Conservation (phyloP, 352 stramenopile genomes). For the Blastocystis sp. region DNA sequence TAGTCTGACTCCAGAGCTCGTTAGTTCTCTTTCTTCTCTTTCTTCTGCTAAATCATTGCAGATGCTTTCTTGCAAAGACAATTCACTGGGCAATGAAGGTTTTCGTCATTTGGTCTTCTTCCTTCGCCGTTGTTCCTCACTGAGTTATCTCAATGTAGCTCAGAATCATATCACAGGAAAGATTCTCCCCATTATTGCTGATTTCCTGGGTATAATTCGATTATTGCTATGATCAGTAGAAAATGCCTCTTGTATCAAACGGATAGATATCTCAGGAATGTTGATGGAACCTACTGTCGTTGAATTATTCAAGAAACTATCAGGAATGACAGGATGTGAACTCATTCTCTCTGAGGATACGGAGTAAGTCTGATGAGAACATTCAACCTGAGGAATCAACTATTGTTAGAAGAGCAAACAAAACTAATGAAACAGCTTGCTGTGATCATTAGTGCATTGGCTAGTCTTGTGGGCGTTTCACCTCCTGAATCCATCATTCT, state of each 20-base stretch:
- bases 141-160: background rate
- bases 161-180: background rate
- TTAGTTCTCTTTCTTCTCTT: background rate
- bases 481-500: no score
- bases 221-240: background rate
- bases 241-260: background rate
- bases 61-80: background rate
- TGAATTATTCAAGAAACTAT: background rate
- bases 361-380: background rate
- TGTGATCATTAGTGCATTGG: no score
- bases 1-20: background rate
- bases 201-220: background rate
- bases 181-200: background rate
- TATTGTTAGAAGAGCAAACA: background rate
- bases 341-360: background rate
- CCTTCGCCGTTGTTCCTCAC: background rate
- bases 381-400: background rate
- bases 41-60: background rate
- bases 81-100: background rate
- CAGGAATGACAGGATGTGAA: background rate
- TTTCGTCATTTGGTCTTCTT: slow-evolving; percentile 7
- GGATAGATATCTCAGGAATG: background rate
- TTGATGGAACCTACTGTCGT: background rate
- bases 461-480: no score
- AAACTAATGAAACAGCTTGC: no score